These are phyloP conservation scores for Schizochytrium sp. DNA, from an alignment of 108 stramenopile genomes.

Conservation along the genomic window DNA sequence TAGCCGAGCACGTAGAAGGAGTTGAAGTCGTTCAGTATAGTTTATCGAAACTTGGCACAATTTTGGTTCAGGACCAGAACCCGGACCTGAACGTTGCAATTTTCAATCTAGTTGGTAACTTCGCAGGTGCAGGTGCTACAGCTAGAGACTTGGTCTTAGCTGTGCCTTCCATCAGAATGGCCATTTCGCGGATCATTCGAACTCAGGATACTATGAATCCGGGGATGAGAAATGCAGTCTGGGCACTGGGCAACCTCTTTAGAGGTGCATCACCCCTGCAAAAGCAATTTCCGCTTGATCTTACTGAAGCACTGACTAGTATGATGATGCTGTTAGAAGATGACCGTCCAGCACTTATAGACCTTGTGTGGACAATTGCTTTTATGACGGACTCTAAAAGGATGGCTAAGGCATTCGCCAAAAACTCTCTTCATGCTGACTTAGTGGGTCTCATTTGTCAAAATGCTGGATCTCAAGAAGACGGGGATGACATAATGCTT, in stretches of 20 bases:
- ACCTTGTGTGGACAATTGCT: neutral
- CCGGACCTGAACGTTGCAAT: neutral
- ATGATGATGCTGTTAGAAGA: neutral
- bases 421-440: neutral
- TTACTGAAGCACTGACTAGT: neutral
- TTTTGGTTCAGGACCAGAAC: neutral
- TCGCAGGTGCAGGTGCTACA: neutral
- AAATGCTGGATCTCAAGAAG: neutral
- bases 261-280: neutral
- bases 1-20: slow-evolving; percentile 5
- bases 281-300: neutral
- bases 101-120: neutral
- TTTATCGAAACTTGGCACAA: neutral
- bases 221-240: neutral
- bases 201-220: neutral
- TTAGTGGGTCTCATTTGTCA: neutral
- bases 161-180: neutral
- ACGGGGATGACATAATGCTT: neutral
- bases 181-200: neutral
- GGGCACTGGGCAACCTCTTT: slow-evolving; percentile 14
- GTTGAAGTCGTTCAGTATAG: neutral
- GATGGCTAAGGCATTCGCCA: slow-evolving; percentile 8
- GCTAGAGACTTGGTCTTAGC: neutral
- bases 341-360: neutral
- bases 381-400: neutral